phyloP scores from a whole-genome alignment of 2,329 filamentous ascomycete species.

The Apiospora arundinis region DNA sequence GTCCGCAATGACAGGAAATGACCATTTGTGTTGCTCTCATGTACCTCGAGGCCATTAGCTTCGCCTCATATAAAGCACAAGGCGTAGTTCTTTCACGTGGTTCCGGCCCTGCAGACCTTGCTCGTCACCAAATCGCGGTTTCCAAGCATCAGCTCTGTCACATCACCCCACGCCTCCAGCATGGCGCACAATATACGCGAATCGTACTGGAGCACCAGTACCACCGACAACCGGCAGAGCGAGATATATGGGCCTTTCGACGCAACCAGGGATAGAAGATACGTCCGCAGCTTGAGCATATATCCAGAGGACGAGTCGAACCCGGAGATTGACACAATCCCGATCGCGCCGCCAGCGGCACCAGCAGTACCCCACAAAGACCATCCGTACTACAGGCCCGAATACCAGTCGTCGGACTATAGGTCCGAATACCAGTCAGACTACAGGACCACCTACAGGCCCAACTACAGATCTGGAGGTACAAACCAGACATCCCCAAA shows the following conservation, averaged over 20 bases:
- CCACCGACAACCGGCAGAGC: slow-evolving; percentile 28
- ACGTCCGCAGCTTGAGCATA: slow-evolving; percentile 11
- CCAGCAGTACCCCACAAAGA: not conserved
- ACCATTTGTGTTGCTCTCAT: not conserved
- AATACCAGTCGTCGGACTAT: not conserved
- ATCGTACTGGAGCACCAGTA: slow-evolving; percentile 34
- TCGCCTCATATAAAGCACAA: not conserved
- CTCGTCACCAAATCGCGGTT: slow-evolving; percentile 20
- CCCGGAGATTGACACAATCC: slow-evolving; percentile 8
- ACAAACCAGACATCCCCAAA: not conserved
- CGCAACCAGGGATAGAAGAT: not conserved
- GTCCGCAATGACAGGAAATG: not conserved
- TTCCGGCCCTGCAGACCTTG: not conserved
- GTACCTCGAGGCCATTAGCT: not conserved
- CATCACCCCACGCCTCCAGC: not conserved
- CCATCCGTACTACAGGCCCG: not conserved
- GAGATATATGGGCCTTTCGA: slow-evolving; percentile 26
- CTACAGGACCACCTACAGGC: no score
- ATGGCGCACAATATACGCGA: slow-evolving; percentile 21
- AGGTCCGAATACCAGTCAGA: not conserved
- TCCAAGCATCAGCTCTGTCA: not conserved
- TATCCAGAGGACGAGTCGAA: slow-evolving; percentile 19
- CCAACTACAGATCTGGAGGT: not conserved
- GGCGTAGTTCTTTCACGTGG: not conserved
- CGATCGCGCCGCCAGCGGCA: slow-evolving; percentile 13